Conservation (phyloP, 139 green algal species). For the Chlamydomonas urium region DNA sequence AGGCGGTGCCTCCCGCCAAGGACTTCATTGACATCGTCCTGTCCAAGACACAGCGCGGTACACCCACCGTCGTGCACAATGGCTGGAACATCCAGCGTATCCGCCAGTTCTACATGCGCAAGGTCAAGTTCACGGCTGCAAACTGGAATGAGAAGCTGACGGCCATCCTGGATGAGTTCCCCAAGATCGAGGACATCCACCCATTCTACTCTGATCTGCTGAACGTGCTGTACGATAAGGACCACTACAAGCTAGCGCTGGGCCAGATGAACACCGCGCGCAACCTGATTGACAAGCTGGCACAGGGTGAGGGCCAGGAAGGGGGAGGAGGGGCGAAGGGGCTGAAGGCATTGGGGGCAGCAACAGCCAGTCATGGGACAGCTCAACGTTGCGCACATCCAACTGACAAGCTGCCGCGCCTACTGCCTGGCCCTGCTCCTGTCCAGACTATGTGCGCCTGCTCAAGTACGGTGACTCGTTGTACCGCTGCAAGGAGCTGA, state of each 20-base stretch:
- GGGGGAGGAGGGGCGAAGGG: too few relatives aligned
- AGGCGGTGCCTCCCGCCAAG: conserved; percentile 82
- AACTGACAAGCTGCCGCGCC: background rate
- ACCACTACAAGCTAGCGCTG: conserved; percentile 99
- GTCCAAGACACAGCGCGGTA: conserved; percentile 92
- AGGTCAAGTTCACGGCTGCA: conserved; percentile 91
- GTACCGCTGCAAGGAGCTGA: conserved; percentile 99
- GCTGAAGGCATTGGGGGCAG: too few relatives aligned
- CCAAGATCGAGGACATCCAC: conserved; percentile 97
- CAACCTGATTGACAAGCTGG: conserved; percentile 91
- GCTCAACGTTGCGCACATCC: too few relatives aligned
- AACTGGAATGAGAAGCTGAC: conserved; percentile 93
- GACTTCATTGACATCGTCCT: conserved; percentile 99
- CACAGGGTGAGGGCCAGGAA: conserved; percentile 59
- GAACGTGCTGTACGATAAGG: conserved; percentile 99
- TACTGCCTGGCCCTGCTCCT: background rate
- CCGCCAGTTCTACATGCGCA: conserved; percentile 99
- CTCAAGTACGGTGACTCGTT: conserved; percentile 99
- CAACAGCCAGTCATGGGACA: too few relatives aligned
- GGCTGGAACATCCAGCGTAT: conserved; percentile 93
- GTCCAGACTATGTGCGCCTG: conserved; percentile 93
- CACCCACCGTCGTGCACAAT: conserved; percentile 97
- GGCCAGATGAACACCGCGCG: conserved; percentile 92
- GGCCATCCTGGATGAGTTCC: conserved; percentile 95
- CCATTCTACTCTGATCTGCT: conserved; percentile 98